Evolutionary conservation across 768 basidiomycete species (phyloP).

Genomic region (Obba rivulosa): DNA sequence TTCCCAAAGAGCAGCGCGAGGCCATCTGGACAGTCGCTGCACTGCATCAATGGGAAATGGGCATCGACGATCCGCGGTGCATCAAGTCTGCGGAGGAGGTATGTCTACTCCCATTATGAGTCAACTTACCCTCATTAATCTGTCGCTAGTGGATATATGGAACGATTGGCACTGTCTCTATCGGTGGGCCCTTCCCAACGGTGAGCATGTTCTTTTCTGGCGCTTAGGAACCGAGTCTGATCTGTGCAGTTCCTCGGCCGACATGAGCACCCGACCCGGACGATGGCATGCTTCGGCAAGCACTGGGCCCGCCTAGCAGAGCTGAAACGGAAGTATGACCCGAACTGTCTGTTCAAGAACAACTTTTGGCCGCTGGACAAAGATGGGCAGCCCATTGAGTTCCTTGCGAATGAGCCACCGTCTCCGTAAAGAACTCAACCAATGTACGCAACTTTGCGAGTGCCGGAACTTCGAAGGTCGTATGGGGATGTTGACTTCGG

Average conservation of each 20-base stretch:
- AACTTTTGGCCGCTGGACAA: conserved; percentile 76
- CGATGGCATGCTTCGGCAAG: conserved; percentile 62
- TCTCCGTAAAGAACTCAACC: conserved; percentile 16
- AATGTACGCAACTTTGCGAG: no score
- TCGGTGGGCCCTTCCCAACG: conserved; percentile 81
- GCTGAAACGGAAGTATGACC: conserved; percentile 76
- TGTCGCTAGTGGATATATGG: conserved; percentile 66
- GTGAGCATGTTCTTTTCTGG: conserved; percentile 40
- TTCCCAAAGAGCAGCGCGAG: conserved; percentile 75
- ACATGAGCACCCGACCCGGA: conserved; percentile 56
- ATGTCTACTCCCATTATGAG: conserved; percentile 14
- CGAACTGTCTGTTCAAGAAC: conserved; percentile 67
- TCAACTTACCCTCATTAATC: not conserved
- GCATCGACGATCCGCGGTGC: conserved; percentile 75
- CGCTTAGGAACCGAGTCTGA: not conserved
- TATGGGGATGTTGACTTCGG: no score
- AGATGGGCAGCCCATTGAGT: conserved; percentile 47
- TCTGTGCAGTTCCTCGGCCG: conserved; percentile 64
- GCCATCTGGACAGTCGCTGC: conserved; percentile 84
- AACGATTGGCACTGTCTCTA: conserved; percentile 63
- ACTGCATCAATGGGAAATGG: conserved; percentile 90
- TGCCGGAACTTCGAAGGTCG: no score
- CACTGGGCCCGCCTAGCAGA: conserved; percentile 69
- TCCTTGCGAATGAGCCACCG: conserved; percentile 55
- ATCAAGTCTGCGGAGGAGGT: conserved; percentile 80